Base-by-base conservation (phyloP, 1,139 yeast species). In the Yarrowia galli region DNA sequence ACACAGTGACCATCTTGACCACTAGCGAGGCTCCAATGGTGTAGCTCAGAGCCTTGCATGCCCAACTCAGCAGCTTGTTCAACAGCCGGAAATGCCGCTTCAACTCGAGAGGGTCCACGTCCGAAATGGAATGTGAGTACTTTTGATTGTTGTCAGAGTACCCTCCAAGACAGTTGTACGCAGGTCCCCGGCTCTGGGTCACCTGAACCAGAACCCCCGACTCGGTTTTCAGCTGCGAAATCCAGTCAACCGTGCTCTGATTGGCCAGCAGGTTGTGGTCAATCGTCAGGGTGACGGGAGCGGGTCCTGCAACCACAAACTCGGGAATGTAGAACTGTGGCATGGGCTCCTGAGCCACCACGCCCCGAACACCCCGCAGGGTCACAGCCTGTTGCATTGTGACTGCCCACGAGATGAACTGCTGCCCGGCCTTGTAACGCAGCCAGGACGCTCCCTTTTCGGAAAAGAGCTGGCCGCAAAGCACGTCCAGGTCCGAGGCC, bases 361-460 rank as follows among this genome's bases (percentile, higher is more conserved):
- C 54, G 3, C 46, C 36, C 2, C 63, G 18, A 1, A 58, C 46
- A 3, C 64, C 51, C 3, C 64, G 35, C 20, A 58, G 22, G 1
- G 64, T 43, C 23, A 61, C 66, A 1, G 66, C 38, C 25, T 46
- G 66, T 16, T 61, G 54, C 46, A 36, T 35, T 15, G 54, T 43
- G 3, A 70, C 69, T 13, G 72, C 69, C 77, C 77, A 75, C 23
- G 68, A 68, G 22, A 74, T 67, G 67, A 74, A 75, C 70, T 71
- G 71, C 69, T 71, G 72, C 12, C 76, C 77, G 12, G 77, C 71
- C 10, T 69, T 67, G 65, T 73, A 74, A 13, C 77, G 69, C 18
- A 75, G 71, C 77, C 76, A 74, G 2, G 76, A 72, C 2, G 77
- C 71, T 2, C 77, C 77, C 22, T 74, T 72, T 49, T 72, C 75